These are phyloP conservation scores for Nakataea oryzae DNA, from an alignment of 2,329 filamentous ascomycete species.

Conservation along the genomic window DNA sequence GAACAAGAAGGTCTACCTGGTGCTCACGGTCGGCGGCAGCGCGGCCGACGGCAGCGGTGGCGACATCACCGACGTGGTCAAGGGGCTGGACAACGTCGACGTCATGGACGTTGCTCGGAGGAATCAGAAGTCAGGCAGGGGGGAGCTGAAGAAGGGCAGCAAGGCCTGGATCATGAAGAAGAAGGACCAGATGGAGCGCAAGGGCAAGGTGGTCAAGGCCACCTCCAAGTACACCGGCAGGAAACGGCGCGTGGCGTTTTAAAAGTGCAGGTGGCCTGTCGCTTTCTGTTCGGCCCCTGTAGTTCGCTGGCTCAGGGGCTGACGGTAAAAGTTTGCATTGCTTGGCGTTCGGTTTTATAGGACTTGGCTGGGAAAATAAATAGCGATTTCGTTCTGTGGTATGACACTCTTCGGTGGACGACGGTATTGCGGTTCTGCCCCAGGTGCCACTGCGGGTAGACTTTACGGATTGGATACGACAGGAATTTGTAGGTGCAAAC, in stretches of 20 bases:
- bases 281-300: background rate
- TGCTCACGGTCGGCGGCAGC: slow-evolving; percentile 72
- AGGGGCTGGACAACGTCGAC: slow-evolving; percentile 81
- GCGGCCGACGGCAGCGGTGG: slow-evolving; percentile 41
- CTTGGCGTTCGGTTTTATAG: background rate
- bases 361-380: background rate
- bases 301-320: background rate
- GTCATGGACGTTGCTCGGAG: slow-evolving; percentile 59
- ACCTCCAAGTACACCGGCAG: slow-evolving; percentile 90
- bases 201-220: slow-evolving; percentile 88
- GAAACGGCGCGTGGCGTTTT: slow-evolving; percentile 74
- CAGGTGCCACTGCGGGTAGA: too few species aligned
- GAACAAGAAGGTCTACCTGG: slow-evolving; percentile 91
- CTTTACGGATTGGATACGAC: too few species aligned
- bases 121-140: slow-evolving; percentile 35
- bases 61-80: slow-evolving; percentile 85
- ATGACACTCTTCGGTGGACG: background rate
- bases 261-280: slow-evolving; percentile 6
- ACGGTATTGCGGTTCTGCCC: too few species aligned
- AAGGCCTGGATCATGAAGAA: slow-evolving; percentile 78
- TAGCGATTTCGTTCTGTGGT: background rate
- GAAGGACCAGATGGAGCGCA: slow-evolving; percentile 87
- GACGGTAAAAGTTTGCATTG: background rate
- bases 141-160: slow-evolving; percentile 64
- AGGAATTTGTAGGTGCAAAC: too few species aligned